Evolutionary conservation across 129 eudicot genomes (phyloP), one percentile per base, ranked within the genome.

Genomic region (Chrysanthemum makinoi): DNA sequence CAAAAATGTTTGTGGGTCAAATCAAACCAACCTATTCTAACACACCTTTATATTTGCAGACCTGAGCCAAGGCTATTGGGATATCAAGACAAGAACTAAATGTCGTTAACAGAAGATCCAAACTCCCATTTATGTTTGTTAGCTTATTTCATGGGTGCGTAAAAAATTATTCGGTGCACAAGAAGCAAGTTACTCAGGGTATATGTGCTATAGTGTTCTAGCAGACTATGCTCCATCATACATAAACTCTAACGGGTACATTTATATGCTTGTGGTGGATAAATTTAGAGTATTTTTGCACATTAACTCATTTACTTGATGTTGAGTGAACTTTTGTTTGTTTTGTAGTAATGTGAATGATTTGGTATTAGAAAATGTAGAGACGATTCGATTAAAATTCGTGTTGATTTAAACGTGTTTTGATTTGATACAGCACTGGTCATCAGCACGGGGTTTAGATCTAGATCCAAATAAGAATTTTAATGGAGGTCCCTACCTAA

Each of bases 401-500:
- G 33, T 28, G 4, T 30, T 79, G 43, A n/a, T 67, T 75, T 5
- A 60, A 26, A 0, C 14, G 1, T 24, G n/a, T 60, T 35, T 22
- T 20, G 35, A 10, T 71, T 80, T 65, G 84, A 68, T 81, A 35
- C 86, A 88, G 96, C 86, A 87, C 67, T 81, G 74, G 80, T 73
- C 86, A 52, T 65, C 74, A 19, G 71, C 74, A 39, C 46, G 79
- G 65, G 87, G 88, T 74, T 81, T 86, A 82, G 96, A 80, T 87
- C 84, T 79, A 85, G 86, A 83, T 82, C 89, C 88, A 78, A 84
- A 80, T 77, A 72, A 50, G 65, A 86, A 79, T 60, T 64, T 68
- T 66, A 73, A 76, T 79, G 78, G 80, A 24, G 59, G 72, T 65
- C 79, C 72, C 77, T 60, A 77, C 72, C 61, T 76, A 26, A 48